phyloP scores from a whole-genome alignment of 108 stramenopile genomes.

The Nitzschia sp. region DNA sequence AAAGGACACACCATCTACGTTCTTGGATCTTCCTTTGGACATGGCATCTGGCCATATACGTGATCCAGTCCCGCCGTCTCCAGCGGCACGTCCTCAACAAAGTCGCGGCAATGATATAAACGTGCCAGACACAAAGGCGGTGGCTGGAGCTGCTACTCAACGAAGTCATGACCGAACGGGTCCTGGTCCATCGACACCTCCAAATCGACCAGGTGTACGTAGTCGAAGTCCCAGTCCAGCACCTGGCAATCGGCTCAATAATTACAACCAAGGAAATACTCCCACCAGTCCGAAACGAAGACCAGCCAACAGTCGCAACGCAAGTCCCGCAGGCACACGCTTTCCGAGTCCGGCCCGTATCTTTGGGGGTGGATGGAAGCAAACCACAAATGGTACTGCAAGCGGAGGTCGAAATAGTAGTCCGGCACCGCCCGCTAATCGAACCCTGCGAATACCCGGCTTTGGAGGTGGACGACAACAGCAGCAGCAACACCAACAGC shows the following conservation, averaged over 20 bases:
- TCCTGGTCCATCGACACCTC: not conserved
- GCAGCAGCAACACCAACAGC: too few relatives aligned
- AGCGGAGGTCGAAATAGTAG: too few relatives aligned
- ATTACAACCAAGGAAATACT: not conserved
- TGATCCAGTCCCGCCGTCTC: too few relatives aligned
- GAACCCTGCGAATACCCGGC: too few relatives aligned
- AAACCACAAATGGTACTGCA: not conserved
- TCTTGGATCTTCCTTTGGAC: too few relatives aligned
- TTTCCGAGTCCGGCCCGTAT: not conserved
- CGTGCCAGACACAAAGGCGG: too few relatives aligned
- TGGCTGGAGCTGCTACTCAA: too few relatives aligned
- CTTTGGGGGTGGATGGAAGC: conserved; percentile 1
- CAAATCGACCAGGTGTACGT: not conserved
- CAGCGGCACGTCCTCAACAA: too few relatives aligned
- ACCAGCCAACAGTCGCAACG: not conserved
- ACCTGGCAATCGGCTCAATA: not conserved
- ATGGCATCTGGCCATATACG: too few relatives aligned
- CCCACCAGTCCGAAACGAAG: not conserved
- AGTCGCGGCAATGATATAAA: too few relatives aligned
- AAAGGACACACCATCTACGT: too few relatives aligned
- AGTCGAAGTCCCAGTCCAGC: not conserved
- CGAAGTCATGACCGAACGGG: not conserved
- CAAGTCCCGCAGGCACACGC: not conserved
- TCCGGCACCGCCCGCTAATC: not conserved
- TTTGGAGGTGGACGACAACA: too few relatives aligned